A percentile compares a stretch with the other conserved stretches of the same genome.
Conservation (phyloP, 306 rosid genomes). For the Nissolia schottii region DNA sequence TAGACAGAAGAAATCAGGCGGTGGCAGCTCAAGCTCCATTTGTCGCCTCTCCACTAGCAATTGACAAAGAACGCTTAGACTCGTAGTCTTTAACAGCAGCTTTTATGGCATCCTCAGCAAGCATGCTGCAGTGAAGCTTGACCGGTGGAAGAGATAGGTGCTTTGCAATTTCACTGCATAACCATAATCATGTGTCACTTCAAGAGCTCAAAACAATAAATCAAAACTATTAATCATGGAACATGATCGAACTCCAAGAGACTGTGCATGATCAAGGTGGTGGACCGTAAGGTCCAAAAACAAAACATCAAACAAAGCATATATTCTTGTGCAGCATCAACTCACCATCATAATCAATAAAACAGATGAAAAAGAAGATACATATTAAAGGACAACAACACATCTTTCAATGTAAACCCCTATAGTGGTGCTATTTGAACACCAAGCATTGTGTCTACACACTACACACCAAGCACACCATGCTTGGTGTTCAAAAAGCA, state of each 20-base stretch:
- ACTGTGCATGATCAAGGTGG: neutral
- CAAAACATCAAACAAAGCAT: neutral
- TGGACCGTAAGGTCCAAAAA: neutral
- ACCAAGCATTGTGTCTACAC: no score
- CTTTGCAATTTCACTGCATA: constrained; percentile 86
- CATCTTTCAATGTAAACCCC: neutral
- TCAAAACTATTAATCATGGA: neutral
- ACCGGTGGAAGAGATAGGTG: constrained; percentile 98
- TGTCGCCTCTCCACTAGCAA: constrained; percentile 17
- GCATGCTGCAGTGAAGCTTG: constrained; percentile 99
- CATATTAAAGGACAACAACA: neutral
- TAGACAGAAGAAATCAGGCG: constrained; percentile 28
- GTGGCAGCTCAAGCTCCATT: constrained; percentile 32
- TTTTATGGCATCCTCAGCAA: constrained; percentile 98
- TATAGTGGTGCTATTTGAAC: no score
- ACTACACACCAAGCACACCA: no score
- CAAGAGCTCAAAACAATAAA: neutral
- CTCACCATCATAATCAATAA: neutral
- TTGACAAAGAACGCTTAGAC: constrained; percentile 42
- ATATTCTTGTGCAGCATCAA: neutral
- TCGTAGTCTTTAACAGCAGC: constrained; percentile 95
- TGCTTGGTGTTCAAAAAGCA: no score
- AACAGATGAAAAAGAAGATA: neutral
- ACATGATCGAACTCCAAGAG: neutral
- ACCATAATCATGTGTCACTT: constrained; percentile 10